A percentile compares a stretch with the other conserved stretches of the same genome.
Evolutionary conservation across 768 basidiomycete species (phyloP).

Genomic region (Amanita inopinata): DNA sequence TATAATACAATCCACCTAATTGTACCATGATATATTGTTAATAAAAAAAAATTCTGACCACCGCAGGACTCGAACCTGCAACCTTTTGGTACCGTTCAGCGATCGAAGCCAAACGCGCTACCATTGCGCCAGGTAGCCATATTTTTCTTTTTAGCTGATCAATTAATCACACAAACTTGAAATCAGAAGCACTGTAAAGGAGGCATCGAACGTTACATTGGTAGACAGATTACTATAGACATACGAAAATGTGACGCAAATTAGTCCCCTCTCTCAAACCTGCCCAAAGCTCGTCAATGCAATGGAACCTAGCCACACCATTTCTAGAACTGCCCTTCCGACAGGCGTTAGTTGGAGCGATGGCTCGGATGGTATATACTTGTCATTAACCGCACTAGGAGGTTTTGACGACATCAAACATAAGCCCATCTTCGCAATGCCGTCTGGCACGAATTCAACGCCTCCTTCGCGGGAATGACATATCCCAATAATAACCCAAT

Average conservation of each 20-base stretch:
- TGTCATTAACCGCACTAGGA: constrained; percentile 23
- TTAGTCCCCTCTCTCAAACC: constrained; percentile 6
- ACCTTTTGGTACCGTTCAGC: constrained; percentile 77
- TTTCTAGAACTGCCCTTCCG: constrained; percentile 44
- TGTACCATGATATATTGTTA: background rate
- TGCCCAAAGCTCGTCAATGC: constrained; percentile 38
- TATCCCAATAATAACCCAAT: constrained; percentile 49
- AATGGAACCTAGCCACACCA: constrained; percentile 45
- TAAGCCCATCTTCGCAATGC: constrained; percentile 66
- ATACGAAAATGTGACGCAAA: background rate
- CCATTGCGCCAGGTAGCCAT: constrained; percentile 86
- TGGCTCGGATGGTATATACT: constrained; percentile 30
- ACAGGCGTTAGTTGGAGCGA: constrained; percentile 40
- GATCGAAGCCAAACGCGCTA: constrained; percentile 93
- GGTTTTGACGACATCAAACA: constrained; percentile 30
- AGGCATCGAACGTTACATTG: background rate
- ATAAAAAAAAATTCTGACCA: constrained; percentile 41
- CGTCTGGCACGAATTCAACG: constrained; percentile 75
- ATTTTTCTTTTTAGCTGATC: background rate
- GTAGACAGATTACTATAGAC: background rate
- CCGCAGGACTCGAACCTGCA: constrained; percentile 96
- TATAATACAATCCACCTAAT: background rate
- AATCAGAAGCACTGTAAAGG: background rate
- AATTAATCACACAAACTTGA: background rate
- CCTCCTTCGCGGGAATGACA: constrained; percentile 56